Evolutionary conservation across 164 flowering plant species (phyloP).

Genomic region (Taxillus chinensis): DNA sequence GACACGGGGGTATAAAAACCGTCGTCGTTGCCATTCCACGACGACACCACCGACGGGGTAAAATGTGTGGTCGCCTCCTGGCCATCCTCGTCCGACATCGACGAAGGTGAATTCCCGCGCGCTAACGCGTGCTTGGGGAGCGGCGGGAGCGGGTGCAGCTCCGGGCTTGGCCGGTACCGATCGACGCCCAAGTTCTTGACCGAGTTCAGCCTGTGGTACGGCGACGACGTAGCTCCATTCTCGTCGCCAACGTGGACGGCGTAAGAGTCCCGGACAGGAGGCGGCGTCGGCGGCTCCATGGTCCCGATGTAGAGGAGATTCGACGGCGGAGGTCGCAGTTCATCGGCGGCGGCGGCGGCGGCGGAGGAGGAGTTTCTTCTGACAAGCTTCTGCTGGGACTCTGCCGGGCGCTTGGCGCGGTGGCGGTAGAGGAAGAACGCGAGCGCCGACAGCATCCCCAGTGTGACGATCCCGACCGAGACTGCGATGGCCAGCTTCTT

Average conservation of each 20-base stretch:
- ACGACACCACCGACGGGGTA: slow-evolving; percentile 34
- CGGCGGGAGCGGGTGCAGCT: slow-evolving; percentile 87
- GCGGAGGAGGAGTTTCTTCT: slow-evolving; percentile 21
- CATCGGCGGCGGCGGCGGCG: slow-evolving; percentile 18
- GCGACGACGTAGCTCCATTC: slow-evolving; percentile 33
- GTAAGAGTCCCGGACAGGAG: background rate
- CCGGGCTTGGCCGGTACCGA: slow-evolving; percentile 78
- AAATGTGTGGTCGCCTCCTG: slow-evolving; percentile 42
- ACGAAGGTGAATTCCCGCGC: slow-evolving; percentile 20
- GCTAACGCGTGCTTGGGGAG: slow-evolving; percentile 25
- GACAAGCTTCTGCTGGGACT: slow-evolving; percentile 64
- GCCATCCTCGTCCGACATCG: slow-evolving; percentile 58
- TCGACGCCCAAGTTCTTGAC: slow-evolving; percentile 39
- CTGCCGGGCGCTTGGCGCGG: slow-evolving; percentile 34
- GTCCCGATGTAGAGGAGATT: slow-evolving; percentile 79
- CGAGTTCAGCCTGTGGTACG: slow-evolving; percentile 54
- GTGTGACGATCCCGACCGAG: slow-evolving; percentile 64
- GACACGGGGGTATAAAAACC: slow-evolving; percentile 26
- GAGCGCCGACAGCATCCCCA: slow-evolving; percentile 70
- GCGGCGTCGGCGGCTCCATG: slow-evolving; percentile 44
- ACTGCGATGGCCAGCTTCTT: slow-evolving; percentile 61
- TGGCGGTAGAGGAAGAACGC: slow-evolving; percentile 62
- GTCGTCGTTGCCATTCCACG: slow-evolving; percentile 34
- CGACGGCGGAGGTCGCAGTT: slow-evolving; percentile 34
- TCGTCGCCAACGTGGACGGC: slow-evolving; percentile 9